Percentiles rank a stretch among this genome's conserved stretches.
These are phyloP conservation scores for Fusarium hainanense DNA, from an alignment of 2,329 filamentous ascomycete species.

Conservation along the genomic window DNA sequence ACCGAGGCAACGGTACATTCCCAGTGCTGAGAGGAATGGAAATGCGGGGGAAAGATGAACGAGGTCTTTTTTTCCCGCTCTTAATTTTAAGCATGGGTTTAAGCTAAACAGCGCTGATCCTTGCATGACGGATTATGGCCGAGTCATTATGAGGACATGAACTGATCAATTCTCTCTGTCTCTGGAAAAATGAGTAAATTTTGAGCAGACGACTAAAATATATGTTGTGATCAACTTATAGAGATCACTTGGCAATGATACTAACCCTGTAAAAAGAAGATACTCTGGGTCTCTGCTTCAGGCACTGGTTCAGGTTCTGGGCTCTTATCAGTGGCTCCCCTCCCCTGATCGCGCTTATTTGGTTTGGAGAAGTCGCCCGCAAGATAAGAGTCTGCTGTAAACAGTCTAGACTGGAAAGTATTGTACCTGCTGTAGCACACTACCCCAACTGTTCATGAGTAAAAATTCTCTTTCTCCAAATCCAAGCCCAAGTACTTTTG, in stretches of 20 bases:
- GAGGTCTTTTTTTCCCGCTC: slow-evolving; percentile 6
- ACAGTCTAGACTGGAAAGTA: background rate
- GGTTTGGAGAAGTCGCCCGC: slow-evolving; percentile 29
- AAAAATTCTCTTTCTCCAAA: slow-evolving; percentile 30
- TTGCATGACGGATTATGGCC: slow-evolving; percentile 21
- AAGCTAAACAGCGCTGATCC: slow-evolving; percentile 17
- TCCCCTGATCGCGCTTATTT: slow-evolving; percentile 27
- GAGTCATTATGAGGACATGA: slow-evolving; percentile 19
- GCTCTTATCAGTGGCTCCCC: slow-evolving; percentile 22
- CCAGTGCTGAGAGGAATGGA: slow-evolving; percentile 6
- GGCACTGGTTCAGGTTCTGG: background rate
- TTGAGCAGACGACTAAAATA: background rate
- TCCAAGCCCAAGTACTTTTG: slow-evolving; percentile 5
- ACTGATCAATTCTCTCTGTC: background rate
- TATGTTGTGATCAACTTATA: background rate
- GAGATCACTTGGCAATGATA: background rate
- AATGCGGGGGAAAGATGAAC: slow-evolving; percentile 32
- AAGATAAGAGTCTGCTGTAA: slow-evolving; percentile 29
- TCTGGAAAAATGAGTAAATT: background rate
- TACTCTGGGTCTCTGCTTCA: no score
- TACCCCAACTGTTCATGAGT: slow-evolving; percentile 20
- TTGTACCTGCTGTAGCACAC: background rate
- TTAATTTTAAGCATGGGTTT: slow-evolving; percentile 39
- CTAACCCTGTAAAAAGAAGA: background rate
- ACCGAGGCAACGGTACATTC: slow-evolving; percentile 4